A percentile compares a stretch with the other conserved stretches of the same genome.
Conservation (phyloP, 2,329 filamentous ascomycete genomes). For the Zasmidium cellare region DNA sequence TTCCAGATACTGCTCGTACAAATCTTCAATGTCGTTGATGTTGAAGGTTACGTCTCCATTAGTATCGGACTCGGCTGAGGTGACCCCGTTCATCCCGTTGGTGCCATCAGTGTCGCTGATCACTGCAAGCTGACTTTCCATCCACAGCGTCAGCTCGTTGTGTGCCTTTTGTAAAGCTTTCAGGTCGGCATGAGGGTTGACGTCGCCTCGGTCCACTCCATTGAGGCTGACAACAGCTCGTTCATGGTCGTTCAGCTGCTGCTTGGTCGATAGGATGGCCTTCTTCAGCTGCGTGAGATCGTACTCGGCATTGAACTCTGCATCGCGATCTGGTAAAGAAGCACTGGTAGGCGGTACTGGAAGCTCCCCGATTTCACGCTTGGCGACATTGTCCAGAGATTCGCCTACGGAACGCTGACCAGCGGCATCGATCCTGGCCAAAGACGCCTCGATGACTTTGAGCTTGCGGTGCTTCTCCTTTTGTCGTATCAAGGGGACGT, state of each 20-base stretch:
- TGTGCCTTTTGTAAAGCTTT: constrained; percentile 31
- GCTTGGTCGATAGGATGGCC: constrained; percentile 28
- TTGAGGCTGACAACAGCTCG: constrained; percentile 1
- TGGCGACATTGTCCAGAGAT: constrained; percentile 29
- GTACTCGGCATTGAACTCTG: constrained; percentile 24
- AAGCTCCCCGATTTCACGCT: constrained; percentile 28
- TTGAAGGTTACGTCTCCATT: constrained; percentile 5
- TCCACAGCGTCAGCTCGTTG: constrained; percentile 35
- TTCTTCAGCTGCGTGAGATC: constrained; percentile 32
- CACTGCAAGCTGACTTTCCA: constrained; percentile 32
- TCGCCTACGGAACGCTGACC: constrained; percentile 17
- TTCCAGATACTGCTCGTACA: constrained; percentile 32
- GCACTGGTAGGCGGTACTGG: constrained; percentile 26
- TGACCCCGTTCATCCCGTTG: not conserved
- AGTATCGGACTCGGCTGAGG: not conserved
- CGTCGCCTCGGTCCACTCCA: not conserved
- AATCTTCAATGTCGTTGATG: constrained; percentile 23
- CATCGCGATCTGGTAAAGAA: constrained; percentile 20
- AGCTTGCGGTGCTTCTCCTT: constrained; percentile 30
- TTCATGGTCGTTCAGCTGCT: constrained; percentile 22
- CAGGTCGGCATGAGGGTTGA: constrained; percentile 21
- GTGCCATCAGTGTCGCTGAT: constrained; percentile 28
- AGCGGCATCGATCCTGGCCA: constrained; percentile 17
- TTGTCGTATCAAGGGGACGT: constrained; percentile 28
- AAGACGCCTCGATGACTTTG: constrained; percentile 27